Evolutionary conservation across 2,329 filamentous ascomycete genomes (phyloP).

Genomic region (Fusarium neocosmosporiellum): DNA sequence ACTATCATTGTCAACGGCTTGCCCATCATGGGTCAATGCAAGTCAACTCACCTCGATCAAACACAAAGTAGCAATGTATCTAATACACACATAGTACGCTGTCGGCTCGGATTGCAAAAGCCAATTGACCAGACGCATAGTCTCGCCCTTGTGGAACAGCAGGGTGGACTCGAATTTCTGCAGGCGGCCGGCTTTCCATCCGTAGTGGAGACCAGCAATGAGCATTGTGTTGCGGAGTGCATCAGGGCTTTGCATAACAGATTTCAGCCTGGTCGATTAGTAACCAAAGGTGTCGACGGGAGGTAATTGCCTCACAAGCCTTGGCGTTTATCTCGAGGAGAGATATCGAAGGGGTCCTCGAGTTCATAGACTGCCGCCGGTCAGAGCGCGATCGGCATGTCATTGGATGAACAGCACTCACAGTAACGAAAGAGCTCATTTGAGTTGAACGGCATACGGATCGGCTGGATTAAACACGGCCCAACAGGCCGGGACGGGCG

Average conservation of each 20-base stretch:
- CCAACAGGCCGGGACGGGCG: constrained; percentile 4
- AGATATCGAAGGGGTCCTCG: constrained; percentile 5
- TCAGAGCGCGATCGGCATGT: neutral
- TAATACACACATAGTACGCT: constrained; percentile 11
- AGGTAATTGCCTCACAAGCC: neutral
- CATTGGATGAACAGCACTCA: neutral
- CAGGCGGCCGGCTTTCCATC: constrained; percentile 30
- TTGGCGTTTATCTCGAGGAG: constrained; percentile 8
- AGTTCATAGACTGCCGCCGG: constrained; percentile 2
- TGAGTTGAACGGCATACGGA: constrained; percentile 35
- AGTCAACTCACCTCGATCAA: constrained; percentile 28
- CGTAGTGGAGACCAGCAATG: constrained; percentile 36
- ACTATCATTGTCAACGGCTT: constrained; percentile 9
- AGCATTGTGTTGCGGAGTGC: constrained; percentile 34
- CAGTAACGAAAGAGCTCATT: constrained; percentile 39
- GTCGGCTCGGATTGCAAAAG: neutral
- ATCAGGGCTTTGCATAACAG: constrained; percentile 19
- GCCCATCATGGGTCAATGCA: fast-evolving
- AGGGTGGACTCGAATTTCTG: constrained; percentile 28
- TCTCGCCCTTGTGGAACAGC: constrained; percentile 37
- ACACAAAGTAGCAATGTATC: constrained; percentile 32
- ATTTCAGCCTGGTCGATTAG: constrained; percentile 9
- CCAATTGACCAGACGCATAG: constrained; percentile 30
- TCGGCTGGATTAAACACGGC: constrained; percentile 16
- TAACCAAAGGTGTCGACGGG: neutral